Evolutionary conservation across 2,329 filamentous ascomycete species (phyloP), one percentile per base, ranked within the genome.

Genomic region (Cercospora sojina): DNA sequence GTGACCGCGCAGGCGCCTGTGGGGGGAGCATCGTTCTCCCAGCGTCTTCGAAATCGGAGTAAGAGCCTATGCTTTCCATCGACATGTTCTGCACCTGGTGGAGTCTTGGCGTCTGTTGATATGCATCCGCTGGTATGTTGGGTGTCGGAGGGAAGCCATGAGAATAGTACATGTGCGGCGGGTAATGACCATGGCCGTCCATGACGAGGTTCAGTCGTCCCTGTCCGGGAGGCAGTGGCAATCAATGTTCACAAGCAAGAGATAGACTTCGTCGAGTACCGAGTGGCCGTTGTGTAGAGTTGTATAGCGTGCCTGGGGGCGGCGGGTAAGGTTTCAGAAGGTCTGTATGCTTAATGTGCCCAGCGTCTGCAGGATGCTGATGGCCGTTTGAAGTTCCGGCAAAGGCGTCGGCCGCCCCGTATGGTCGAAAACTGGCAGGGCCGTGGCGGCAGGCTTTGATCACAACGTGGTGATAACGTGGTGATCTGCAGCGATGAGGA

Each of bases 1-100:
- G 70, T 43, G 74, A 72, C 41, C 74, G 71, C 58, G 64, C 64
- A 23, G 71, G 63, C 47, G 57, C 68, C 27, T 67, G 72, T 56
- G 72, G 70, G 43, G 75, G 70, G 5, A 72, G 67, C 64, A 74
- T 71, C 13, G 67, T 51, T 32, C 68, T 71, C 61, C 64, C 74
- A 13, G 72, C 63, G 35, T 77, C 75, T 29, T 76, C 75, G 59
- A 73, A 73, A 23, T 76, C 75, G 8, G 74, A 70, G 35, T 76
- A 77, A 60, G 63, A 70, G 62, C 74, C 73, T 23, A 78, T 67
- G 59, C 70, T 75, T 58, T 78, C 77, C 62, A 73, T 73, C 6
- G 77, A 76, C 62, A 75, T 69, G 10, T 73, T 75, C 51, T 76
- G 74, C 18, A 77, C 59, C 35, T 74, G 75, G 58, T 75, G 74